Base-by-base conservation (phyloP, 345 rosid species). In the Schrenkiella parvula region DNA sequence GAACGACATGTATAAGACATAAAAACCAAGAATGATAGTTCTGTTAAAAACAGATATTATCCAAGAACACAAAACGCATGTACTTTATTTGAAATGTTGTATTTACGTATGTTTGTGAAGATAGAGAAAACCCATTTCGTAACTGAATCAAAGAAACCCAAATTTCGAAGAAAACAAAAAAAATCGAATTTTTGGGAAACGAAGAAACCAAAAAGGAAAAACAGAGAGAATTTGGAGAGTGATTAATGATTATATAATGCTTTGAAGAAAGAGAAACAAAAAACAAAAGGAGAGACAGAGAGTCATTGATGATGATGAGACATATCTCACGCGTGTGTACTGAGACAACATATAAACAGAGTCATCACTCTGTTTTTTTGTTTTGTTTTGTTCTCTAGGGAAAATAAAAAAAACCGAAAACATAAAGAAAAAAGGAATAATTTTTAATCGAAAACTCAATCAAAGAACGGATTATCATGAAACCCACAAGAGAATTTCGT, bases 371-470 rank as follows among this genome's bases (percentile, higher is more conserved):
- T 75, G 47, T 34, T 74, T 38, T 14, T 11, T 47, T 64, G 56
- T 57, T 56, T 74, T 64, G 57, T 66, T 74, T 67, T 66, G 72
- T 48, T 57, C 65, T 74, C 78, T 74, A 58, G 67, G 78, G 68
- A 74, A 66, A 39, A 38, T 39, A 10, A 48, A 56, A n/a, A n/a
- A 66, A 47, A 13, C 56, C 50, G 5, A 15, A 29, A 29, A 48
- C 15, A 14, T 44, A 34, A 4, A 1, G 14, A 5, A 0, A 47
- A 59, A 41, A 18, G 11, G 25, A 37, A 5, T 9, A 6, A 1
- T 13, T 41, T 29, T 67, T 66, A 18, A 59, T 59, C 34, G 47
- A 59, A 38, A 67, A 59, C 61, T 32, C 6, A 15, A 34, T 50
- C 58, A 67, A 66, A 65, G 11, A 54, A 73, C 8, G 50, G 41